Conservation (phyloP, 192 early-diverging fungal genomes). For the Cladochytrium replicatum region DNA sequence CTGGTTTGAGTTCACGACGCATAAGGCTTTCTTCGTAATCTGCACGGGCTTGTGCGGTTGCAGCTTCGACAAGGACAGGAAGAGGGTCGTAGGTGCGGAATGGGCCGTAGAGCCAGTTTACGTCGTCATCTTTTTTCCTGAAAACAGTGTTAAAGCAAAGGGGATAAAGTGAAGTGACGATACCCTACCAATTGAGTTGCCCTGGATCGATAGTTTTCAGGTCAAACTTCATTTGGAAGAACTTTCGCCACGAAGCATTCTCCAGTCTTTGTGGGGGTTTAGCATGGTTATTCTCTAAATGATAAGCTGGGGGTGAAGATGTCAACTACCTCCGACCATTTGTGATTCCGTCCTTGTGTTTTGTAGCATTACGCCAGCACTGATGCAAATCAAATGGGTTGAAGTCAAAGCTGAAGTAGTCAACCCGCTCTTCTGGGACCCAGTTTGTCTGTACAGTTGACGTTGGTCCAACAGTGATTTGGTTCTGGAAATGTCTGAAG, state of each 20-base stretch:
- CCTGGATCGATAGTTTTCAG: conserved; percentile 18
- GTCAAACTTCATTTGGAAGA: conserved; percentile 28
- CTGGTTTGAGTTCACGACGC: too few species aligned
- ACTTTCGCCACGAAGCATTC: conserved; percentile 25
- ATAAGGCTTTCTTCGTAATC: too few species aligned
- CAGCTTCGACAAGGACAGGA: too few species aligned
- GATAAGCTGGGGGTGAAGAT: too few species aligned
- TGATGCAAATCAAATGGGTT: conserved; percentile 34
- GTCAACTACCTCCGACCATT: conserved; percentile 29
- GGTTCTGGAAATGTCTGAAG: too few species aligned
- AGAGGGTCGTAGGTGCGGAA: conserved; percentile 26
- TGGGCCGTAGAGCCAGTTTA: conserved; percentile 25
- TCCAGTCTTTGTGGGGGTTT: conserved; percentile 26
- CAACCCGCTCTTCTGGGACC: conserved; percentile 27
- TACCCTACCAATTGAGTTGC: conserved; percentile 20
- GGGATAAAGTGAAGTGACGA: conserved; percentile 3
- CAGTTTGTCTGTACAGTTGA: too few species aligned
- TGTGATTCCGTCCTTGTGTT: conserved; percentile 27
- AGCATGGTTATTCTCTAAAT: too few species aligned
- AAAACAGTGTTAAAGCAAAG: background rate
- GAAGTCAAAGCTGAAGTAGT: conserved; percentile 30
- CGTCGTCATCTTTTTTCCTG: conserved; percentile 25
- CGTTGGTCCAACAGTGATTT: too few species aligned
- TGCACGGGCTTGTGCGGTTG: too few species aligned
- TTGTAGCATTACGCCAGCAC: conserved; percentile 34